Percentiles rank a stretch among this genome's conserved stretches.
Conservation (phyloP, 2,329 filamentous ascomycete species). For the Colletotrichum eleusines region DNA sequence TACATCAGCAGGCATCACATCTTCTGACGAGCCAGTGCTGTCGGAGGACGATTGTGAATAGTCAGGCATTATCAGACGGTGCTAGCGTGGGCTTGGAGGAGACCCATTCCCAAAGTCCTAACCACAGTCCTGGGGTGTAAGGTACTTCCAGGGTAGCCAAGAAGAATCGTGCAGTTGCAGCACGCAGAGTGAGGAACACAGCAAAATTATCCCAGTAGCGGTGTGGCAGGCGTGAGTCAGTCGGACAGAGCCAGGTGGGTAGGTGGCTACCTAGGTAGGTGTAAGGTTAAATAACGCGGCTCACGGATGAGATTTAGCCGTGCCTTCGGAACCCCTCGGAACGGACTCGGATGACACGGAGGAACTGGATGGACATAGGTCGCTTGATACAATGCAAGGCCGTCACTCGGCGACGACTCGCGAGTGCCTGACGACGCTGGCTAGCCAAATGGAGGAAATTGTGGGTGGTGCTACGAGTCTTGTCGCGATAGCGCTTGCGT, state of each 20-base stretch:
- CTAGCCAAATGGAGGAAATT: slow-evolving; percentile 1
- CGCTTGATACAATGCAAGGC: neutral
- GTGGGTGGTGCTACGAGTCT: slow-evolving; percentile 22
- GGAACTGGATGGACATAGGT: neutral
- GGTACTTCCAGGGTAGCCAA: slow-evolving; percentile 15
- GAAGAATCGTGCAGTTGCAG: slow-evolving; percentile 10
- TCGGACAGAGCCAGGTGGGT: neutral
- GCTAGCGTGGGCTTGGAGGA: slow-evolving; percentile 5
- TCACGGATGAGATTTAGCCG: slow-evolving; percentile 24
- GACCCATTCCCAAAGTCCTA: slow-evolving; percentile 2
- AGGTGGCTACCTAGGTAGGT: neutral
- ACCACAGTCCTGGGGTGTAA: slow-evolving; percentile 12
- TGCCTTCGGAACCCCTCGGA: neutral
- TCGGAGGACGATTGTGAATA: slow-evolving; percentile 27
- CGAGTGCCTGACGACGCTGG: slow-evolving; percentile 27
- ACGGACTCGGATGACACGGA: slow-evolving; percentile 17
- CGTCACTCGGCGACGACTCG: slow-evolving; percentile 5
- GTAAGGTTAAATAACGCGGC: slow-evolving; percentile 35
- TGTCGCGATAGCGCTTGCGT: slow-evolving; percentile 29
- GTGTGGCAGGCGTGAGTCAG: slow-evolving; percentile 35
- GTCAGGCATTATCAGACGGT: slow-evolving; percentile 21
- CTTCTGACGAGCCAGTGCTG: slow-evolving; percentile 4
- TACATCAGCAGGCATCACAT: slow-evolving; percentile 18
- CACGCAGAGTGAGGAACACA: neutral
- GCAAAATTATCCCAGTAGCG: slow-evolving; percentile 12